These are phyloP conservation scores for Drosera spatulata DNA, from an alignment of 179 eudicot species.

Conservation along the genomic window DNA sequence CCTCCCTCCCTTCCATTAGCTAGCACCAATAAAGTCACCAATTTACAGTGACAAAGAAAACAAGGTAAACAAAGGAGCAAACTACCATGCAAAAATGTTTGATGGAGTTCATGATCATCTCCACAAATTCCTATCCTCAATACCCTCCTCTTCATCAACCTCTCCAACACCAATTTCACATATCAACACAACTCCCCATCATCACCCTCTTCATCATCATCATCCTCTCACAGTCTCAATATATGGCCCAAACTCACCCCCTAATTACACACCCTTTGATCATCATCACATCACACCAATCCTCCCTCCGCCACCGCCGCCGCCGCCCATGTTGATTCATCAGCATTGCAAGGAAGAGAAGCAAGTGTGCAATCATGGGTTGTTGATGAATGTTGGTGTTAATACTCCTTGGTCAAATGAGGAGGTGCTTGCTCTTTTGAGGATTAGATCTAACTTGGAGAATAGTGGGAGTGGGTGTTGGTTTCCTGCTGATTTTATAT, in stretches of 20 bases:
- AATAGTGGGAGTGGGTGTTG: constrained; percentile 14
- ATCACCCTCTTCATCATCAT: constrained; percentile 11
- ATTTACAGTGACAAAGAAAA: not conserved
- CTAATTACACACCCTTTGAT: no score
- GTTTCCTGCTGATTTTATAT: constrained; percentile 51
- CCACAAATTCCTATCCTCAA: constrained; percentile 55
- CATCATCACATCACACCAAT: no score
- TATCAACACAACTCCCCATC: constrained; percentile 3
- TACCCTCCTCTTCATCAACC: constrained; percentile 17
- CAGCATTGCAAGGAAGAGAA: constrained; percentile 8
- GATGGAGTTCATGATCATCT: constrained; percentile 71
- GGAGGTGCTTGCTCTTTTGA: constrained; percentile 56
- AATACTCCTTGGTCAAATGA: constrained; percentile 49
- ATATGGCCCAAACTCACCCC: no score
- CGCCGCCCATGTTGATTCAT: constrained; percentile 1
- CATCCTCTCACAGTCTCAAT: not conserved
- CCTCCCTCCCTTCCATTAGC: no score
- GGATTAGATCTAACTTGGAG: constrained; percentile 56
- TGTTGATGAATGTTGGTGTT: constrained; percentile 11
- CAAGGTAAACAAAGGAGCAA: constrained; percentile 6
- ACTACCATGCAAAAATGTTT: constrained; percentile 35
- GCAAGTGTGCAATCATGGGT: not conserved
- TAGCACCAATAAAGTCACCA: no score
- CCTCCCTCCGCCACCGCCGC: constrained; percentile 4
- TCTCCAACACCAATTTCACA: constrained; percentile 3